Base-by-base conservation (phyloP, 768 basidiomycete genomes). In the Botryobasidium botryosum region DNA sequence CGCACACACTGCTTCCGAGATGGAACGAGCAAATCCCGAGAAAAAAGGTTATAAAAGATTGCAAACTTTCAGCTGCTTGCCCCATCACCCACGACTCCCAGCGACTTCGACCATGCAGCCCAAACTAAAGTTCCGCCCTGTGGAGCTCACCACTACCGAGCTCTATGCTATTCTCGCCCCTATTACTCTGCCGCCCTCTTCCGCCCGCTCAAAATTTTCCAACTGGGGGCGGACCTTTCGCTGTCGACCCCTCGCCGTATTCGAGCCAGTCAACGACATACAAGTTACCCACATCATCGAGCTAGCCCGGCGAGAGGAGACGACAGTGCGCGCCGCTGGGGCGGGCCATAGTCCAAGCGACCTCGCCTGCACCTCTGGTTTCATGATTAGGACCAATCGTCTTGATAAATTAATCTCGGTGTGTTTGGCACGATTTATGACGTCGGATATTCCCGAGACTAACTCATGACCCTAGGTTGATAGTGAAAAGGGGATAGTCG, bases 261-360 rank as follows among this genome's bases (percentile, higher is more conserved):
- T 91, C 57, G 73, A 74, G 52, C 94, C 92, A 3, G 68, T 71
- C 50, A 70, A 66, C 20, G 72, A 74, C 35, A 59, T 68, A 48
- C 70, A 96, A 27, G 82, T 86, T 56, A 67, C 69, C 36, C 69
- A 75, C 52, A 68, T 91, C 37, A 67, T 97, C 23, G 83, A 85
- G 55, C 74, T 88, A 21, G 88, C 90, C 0, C 67, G 77, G 15
- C 66, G 80, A 35, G 75, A 88, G 56, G 64, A 70, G 13, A 75
- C 71, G 56, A 66, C 70, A 18, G 67, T 97, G 27, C 75, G 88
- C 45, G 81, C 84, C 1, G 80, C 77, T 10, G 94, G 88, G 10
- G 76, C 86, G 13, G 92, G 91, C 2, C 91, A 96, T 63, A 84
- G 81, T 47, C 92, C 92, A 20, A 83, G 79, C 56, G 92, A 99